phyloP scores from a whole-genome alignment of 179 eudicot genomes.

The Beta lomatogona region DNA sequence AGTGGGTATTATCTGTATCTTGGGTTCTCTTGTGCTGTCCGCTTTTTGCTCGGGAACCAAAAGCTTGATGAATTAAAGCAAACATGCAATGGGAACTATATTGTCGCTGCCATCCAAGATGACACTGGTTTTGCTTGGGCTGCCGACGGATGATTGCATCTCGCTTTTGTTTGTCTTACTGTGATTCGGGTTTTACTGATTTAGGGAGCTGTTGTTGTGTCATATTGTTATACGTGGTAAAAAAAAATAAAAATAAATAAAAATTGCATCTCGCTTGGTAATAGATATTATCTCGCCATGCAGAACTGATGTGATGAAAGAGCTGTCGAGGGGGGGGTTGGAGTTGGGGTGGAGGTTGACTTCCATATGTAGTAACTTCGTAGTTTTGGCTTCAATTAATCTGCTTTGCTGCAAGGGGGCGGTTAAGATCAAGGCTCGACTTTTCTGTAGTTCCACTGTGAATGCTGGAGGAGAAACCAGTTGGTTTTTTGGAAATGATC shows the following conservation, averaged over 20 bases:
- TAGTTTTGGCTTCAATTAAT: neutral
- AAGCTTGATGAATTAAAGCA: slow-evolving; percentile 1
- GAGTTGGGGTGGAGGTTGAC: neutral
- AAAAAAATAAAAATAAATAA: neutral
- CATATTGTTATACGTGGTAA: neutral
- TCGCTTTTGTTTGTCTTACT: neutral
- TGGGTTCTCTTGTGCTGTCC: neutral
- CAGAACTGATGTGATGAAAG: neutral
- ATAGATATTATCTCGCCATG: neutral
- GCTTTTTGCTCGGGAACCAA: neutral
- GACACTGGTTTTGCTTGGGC: slow-evolving; percentile 9
- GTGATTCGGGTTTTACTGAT: neutral
- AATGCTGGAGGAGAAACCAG: too few relatives aligned
- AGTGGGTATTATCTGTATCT: neutral
- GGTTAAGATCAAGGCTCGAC: too few relatives aligned
- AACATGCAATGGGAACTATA: neutral
- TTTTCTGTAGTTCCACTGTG: too few relatives aligned
- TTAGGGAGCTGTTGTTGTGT: slow-evolving; percentile 22
- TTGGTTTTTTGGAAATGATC: too few relatives aligned
- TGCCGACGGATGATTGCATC: neutral
- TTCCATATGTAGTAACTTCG: neutral
- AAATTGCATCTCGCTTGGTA: neutral
- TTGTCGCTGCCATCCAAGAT: neutral
- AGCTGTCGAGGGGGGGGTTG: too few relatives aligned
- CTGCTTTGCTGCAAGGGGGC: neutral